Evolutionary conservation across 495 filamentous ascomycete species (phyloP), one percentile per base, ranked within the genome.

Genomic region (Aspergillus ellipticus): DNA sequence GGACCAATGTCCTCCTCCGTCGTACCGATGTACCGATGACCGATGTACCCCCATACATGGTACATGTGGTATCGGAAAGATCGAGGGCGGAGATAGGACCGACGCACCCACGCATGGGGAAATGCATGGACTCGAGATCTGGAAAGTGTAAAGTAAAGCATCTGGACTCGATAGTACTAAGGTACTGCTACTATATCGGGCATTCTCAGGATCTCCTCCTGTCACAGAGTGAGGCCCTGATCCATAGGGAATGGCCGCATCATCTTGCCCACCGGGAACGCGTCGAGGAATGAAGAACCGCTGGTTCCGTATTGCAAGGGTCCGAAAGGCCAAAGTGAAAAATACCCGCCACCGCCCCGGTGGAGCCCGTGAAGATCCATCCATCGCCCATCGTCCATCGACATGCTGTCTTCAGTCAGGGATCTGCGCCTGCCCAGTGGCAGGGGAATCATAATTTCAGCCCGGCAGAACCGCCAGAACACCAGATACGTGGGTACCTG

Each of bases 321-420:
- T 59, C 54, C 39, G 48, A 31, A 52, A 43, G 22, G 11, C 29
- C 19, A 43, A 56, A 53, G 20, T 51, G 53, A 56, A 59, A 59
- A 62, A 33, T 62, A 55, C 55, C 41, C 29, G 29, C 39, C 31
- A 49, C 17, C 17, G 20, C 16, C 24, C 42, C 22, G 26, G 48
- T 42, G 47, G 51, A 48, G 45, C 45, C n/a, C 24, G 24, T 13
- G 26, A 52, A 53, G 56, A 59, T 41, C 52, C 39, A 55, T 47
- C 28, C 51, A 54, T 46, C 42, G 2, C 4, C 16, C 21, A 47
- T 28, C 22, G 21, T 11, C 22, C 39, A 31, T 28, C 37, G 19
- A 42, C 53, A 57, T 57, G 51, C 51, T 24, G 56, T 22, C 33
- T 51, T 61, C 51, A 43, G 57, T 60, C 41, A 52, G 28, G 35